A percentile compares a stretch with the other conserved stretches of the same genome.
Conservation (phyloP, 2,329 filamentous ascomycete species). For the Cordyceps pruinosa region DNA sequence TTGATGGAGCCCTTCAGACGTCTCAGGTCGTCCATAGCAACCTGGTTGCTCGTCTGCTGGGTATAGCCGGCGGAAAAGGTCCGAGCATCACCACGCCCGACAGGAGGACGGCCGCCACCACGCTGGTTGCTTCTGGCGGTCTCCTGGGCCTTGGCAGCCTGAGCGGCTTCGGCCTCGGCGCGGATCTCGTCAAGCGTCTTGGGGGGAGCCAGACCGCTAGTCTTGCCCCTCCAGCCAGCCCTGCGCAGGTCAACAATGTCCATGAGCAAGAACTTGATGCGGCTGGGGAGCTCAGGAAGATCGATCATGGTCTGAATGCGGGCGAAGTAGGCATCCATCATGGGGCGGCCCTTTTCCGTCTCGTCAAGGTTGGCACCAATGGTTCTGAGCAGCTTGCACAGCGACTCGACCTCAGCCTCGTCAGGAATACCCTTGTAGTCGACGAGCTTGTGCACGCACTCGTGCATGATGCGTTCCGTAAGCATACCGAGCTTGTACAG, state of each 20-base stretch:
- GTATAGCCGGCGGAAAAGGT: conserved; percentile 69
- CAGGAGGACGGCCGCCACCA: conserved; percentile 59
- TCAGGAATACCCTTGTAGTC: conserved; percentile 92
- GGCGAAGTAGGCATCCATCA: conserved; percentile 92
- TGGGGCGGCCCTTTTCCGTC: conserved; percentile 71
- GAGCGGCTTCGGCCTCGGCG: conserved; percentile 69
- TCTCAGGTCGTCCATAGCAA: conserved; percentile 85
- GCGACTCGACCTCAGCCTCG: conserved; percentile 91
- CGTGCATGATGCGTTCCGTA: conserved; percentile 98
- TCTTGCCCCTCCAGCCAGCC: conserved; percentile 77
- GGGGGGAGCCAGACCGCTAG: conserved; percentile 76
- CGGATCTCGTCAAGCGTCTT: conserved; percentile 95
- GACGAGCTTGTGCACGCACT: conserved; percentile 94
- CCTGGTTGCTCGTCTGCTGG: conserved; percentile 72
- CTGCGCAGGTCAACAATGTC: conserved; percentile 82
- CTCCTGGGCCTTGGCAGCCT: conserved; percentile 77
- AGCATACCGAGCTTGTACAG: conserved; percentile 98
- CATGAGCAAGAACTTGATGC: conserved; percentile 94
- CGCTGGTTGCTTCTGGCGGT: conserved; percentile 54
- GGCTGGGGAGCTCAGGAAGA: conserved; percentile 72
- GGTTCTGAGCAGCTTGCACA: conserved; percentile 85
- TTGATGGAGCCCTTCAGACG: conserved; percentile 63
- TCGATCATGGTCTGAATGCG: conserved; percentile 80
- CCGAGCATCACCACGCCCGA: conserved; percentile 81
- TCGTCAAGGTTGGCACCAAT: conserved; percentile 83